phyloP scores from a whole-genome alignment of 208 protist genomes.

The Acanthamoeba castellanii region DNA sequence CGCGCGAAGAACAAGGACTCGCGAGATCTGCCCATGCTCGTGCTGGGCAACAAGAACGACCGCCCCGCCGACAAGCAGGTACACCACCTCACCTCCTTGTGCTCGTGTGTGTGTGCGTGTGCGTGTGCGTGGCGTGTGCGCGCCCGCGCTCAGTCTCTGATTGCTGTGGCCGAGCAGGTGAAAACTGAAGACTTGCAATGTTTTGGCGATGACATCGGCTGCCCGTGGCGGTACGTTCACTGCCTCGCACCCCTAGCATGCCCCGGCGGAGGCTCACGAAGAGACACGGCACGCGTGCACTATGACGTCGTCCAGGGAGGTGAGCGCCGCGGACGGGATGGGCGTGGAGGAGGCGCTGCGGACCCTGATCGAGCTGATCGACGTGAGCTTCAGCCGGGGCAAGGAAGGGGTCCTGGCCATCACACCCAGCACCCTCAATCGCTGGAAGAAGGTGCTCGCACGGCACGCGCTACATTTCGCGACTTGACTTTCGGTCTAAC shows the following conservation, averaged over 20 bases:
- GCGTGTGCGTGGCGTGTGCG: background rate
- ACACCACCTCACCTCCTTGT: background rate
- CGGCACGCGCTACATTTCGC: background rate
- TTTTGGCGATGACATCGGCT: background rate
- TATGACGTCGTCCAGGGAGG: background rate
- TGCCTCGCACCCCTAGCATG: background rate
- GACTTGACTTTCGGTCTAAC: background rate
- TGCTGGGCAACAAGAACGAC: conserved; percentile 34
- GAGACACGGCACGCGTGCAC: background rate
- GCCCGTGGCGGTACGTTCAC: background rate
- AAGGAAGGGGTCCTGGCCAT: background rate
- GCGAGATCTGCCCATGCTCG: background rate
- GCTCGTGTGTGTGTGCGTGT: background rate
- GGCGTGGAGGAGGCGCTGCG: background rate
- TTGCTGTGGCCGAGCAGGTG: background rate
- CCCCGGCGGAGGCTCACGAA: background rate
- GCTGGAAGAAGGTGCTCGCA: background rate
- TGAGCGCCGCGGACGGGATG: background rate
- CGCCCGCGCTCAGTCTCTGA: background rate
- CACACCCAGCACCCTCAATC: background rate
- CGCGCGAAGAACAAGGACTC: background rate
- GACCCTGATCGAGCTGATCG: background rate
- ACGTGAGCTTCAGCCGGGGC: background rate
- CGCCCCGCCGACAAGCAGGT: background rate
- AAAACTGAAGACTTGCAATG: background rate